phyloP scores from a whole-genome alignment of 768 basidiomycete species.

The Tulasnella sp. region DNA sequence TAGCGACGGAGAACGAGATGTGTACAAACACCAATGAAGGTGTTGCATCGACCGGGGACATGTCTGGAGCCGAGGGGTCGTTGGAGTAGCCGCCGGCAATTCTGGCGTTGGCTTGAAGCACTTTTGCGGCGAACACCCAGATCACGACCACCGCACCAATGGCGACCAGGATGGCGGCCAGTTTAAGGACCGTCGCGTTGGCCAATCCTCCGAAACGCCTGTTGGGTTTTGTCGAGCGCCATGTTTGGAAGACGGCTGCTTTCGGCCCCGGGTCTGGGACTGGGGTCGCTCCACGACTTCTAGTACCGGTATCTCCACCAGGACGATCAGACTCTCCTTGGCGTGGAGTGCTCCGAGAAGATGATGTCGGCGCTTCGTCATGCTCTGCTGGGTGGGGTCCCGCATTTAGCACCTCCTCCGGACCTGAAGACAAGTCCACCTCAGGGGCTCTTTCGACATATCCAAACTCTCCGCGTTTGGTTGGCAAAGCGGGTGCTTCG shows the following conservation, averaged over 20 bases:
- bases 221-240: slow-evolving; percentile 21
- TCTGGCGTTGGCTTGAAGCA: slow-evolving; percentile 26
- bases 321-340: not conserved
- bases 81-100: slow-evolving; percentile 6
- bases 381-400: slow-evolving; percentile 13
- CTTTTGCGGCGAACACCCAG: slow-evolving; percentile 49
- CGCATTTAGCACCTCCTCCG: not conserved
- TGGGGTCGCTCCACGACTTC: not conserved
- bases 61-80: not conserved
- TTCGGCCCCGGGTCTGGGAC: not conserved
- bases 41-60: slow-evolving; percentile 23
- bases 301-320: not conserved
- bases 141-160: slow-evolving; percentile 50
- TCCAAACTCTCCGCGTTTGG: slow-evolving; percentile 17
- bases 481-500: not conserved
- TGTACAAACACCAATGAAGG: slow-evolving; percentile 54
- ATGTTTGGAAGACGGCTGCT: not conserved
- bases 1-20: slow-evolving; percentile 53
- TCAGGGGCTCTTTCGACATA: not conserved
- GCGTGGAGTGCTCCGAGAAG: not conserved
- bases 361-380: not conserved
- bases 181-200: slow-evolving; percentile 27
- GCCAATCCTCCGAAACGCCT: slow-evolving; percentile 28
- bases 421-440: not conserved
- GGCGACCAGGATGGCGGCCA: slow-evolving; percentile 27